A percentile compares a stretch with the other conserved stretches of the same genome.
Conservation (phyloP, 83 land plant genomes). For the Larix sibirica region DNA sequence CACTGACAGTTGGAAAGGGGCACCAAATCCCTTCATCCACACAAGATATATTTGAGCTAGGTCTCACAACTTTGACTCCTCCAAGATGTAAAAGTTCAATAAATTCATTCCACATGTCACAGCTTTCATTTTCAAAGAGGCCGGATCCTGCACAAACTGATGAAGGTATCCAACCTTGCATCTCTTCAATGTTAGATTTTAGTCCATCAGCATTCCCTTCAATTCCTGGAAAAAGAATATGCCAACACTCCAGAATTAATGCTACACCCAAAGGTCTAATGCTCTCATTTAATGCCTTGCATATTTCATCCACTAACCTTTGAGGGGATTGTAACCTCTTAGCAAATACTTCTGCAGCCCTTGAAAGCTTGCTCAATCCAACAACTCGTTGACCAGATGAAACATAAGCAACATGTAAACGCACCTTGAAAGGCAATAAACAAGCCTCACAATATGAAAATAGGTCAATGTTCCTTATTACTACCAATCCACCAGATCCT, state of each 20-base stretch:
- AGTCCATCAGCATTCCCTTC: conserved; percentile 1
- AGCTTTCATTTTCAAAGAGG: conserved; percentile 42
- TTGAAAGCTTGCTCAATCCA: conserved; percentile 77
- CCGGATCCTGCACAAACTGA: conserved; percentile 56
- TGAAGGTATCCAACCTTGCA: conserved; percentile 34
- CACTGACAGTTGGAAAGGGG: neutral
- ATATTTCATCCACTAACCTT: conserved; percentile 60
- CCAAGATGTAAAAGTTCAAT: neutral
- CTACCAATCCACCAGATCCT: conserved; percentile 78
- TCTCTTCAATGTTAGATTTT: conserved; percentile 1
- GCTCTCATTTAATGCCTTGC: conserved; percentile 45
- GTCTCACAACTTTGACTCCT: neutral
- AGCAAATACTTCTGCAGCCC: conserved; percentile 77
- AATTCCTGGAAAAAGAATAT: conserved; percentile 52
- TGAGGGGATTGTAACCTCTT: conserved; percentile 68
- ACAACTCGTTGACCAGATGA: conserved; percentile 75
- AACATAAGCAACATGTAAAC: conserved; percentile 75
- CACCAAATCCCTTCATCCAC: neutral
- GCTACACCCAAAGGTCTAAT: conserved; percentile 76
- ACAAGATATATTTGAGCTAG: neutral
- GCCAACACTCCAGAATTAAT: conserved; percentile 61
- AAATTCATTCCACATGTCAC: conserved; percentile 40
- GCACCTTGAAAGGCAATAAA: conserved; percentile 70
- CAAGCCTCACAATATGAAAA: conserved; percentile 80
- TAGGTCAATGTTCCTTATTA: conserved; percentile 65